phyloP scores from a whole-genome alignment of 352 stramenopile genomes.

The Globisporangium carolinianum region DNA sequence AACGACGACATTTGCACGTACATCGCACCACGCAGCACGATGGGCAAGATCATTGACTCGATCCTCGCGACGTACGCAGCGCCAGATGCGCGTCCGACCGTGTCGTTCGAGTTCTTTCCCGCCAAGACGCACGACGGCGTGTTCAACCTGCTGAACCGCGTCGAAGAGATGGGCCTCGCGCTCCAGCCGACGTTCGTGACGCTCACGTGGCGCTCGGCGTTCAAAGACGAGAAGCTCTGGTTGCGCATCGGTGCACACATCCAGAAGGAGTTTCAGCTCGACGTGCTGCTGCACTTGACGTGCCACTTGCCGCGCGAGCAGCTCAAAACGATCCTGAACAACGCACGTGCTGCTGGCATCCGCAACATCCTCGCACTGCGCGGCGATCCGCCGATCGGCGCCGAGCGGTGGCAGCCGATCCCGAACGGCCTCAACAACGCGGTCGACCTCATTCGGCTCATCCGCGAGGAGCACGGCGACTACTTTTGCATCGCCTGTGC shows the following conservation, averaged over 20 bases:
- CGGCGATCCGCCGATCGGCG: constrained; percentile 92
- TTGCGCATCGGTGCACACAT: constrained; percentile 86
- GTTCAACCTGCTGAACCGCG: constrained; percentile 77
- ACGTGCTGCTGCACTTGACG: constrained; percentile 77
- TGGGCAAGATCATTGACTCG: constrained; percentile 83
- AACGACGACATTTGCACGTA: background rate
- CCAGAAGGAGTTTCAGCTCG: constrained; percentile 81
- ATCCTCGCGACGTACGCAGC: constrained; percentile 47
- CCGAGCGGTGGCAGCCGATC: constrained; percentile 78
- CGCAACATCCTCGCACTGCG: constrained; percentile 98
- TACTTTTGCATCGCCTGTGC: constrained; percentile 97
- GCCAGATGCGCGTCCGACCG: constrained; percentile 38
- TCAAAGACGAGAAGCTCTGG: constrained; percentile 87
- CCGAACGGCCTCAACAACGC: constrained; percentile 92
- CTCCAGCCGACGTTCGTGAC: constrained; percentile 85
- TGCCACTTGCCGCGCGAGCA: constrained; percentile 67
- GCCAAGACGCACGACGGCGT: constrained; percentile 82
- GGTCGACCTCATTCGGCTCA: constrained; percentile 95
- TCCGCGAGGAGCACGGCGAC: constrained; percentile 93
- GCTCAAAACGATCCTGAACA: constrained; percentile 56
- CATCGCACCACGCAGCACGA: constrained; percentile 12
- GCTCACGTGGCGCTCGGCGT: constrained; percentile 86
- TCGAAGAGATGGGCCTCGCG: constrained; percentile 83
- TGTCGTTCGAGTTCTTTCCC: constrained; percentile 87
- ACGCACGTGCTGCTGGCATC: constrained; percentile 84